Base-by-base conservation (phyloP, 176 grass and related monocot species). In the Alloteropsis semialata region DNA sequence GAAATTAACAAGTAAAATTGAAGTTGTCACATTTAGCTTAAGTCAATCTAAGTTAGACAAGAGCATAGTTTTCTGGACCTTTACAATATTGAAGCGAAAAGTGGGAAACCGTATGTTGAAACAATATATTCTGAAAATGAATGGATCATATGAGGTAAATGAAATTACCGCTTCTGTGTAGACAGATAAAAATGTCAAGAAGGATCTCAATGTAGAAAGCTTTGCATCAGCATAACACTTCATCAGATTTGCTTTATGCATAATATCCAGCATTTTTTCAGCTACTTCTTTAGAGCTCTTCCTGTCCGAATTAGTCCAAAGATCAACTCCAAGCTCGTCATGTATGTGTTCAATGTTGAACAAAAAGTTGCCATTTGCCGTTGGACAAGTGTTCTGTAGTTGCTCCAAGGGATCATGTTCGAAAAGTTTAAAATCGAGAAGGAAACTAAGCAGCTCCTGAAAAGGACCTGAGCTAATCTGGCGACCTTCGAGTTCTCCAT, bases 391-490 rank as follows among this genome's bases (percentile, higher is more conserved):
- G 15, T n/a, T 89, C 28, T 71, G 64, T 4, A 71, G 63, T 81
- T 90, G 61, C 39, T 80, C 72, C 50, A 29, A 51, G 28, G 86
- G 61, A 61, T 61, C 87, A 54, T 84, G 65, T 69, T 94, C 88
- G 57, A 98, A 98, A 86, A 84, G n/a, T 84, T 84, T 88, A 43
- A 94, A 90, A 82, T 89, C 76, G 8, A 95, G 77, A 78, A 98
- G 87, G 81, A 92, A 95, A 83, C 22, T 54, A 63, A 86, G 89
- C 25, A 98, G 82, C 75, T 98, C 96, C 41, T 86, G 86, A 90
- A 98, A 98, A 65, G 90, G 85, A 58, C 90, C 92, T 75, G 92
- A 83, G 74, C 82, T 90, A 78, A 91, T 98, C 55, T 82, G 81
- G 37, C 89, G 92, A 43, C 96, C 88, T 65, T 98, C 86, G 7